Base-by-base conservation (phyloP, 1,284 basidiomycete genomes). In the Malassezia pachydermatis region DNA sequence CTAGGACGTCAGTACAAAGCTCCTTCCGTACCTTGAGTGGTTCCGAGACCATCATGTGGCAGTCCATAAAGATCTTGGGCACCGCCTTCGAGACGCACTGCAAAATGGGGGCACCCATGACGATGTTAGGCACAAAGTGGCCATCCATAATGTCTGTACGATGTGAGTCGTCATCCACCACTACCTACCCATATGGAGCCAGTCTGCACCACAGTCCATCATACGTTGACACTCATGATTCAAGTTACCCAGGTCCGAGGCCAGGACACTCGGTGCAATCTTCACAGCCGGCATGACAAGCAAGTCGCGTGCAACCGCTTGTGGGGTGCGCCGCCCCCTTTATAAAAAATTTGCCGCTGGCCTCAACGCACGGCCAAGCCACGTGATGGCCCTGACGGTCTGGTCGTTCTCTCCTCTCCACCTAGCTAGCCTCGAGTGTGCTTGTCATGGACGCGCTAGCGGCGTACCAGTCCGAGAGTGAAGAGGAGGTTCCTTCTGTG, bases 11-110 rank as follows among this genome's bases (percentile, higher is more conserved):
- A 24, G 32, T 14, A 11, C 17, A 13, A 17, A 1, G 10, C 4
- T 30, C 46, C 20, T 30, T 28, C 60, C 74, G 27, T 63, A 86
- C 89, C 78, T 84, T 83, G 63, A 85, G 84, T 2, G 94, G 94
- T 55, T 96, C 78, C 0, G 89, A 75, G 14, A 99, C 94, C 94
- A 99, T 99, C 94, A 98, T 98, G 75, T 99, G 94, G 75, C 90
- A 96, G 74, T 99, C 94, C 92, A 99, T 98, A 76, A 90, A 98
- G 60, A 95, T 92, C 48, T 83, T 84, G 5, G 90, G 89, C 17
- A 96, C 80, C 38, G 83, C 81, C 74, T 90, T 89, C 47, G 80
- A 77, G n/a, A 99, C 84, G 58, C 83, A 87, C 17, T 83, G 77
- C 29, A 98, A 79, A 42, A 98, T 80, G 2, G 92, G 92, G 23